phyloP scores from a whole-genome alignment of 2,329 filamentous ascomycete genomes.

The Apiospora saccharicola region DNA sequence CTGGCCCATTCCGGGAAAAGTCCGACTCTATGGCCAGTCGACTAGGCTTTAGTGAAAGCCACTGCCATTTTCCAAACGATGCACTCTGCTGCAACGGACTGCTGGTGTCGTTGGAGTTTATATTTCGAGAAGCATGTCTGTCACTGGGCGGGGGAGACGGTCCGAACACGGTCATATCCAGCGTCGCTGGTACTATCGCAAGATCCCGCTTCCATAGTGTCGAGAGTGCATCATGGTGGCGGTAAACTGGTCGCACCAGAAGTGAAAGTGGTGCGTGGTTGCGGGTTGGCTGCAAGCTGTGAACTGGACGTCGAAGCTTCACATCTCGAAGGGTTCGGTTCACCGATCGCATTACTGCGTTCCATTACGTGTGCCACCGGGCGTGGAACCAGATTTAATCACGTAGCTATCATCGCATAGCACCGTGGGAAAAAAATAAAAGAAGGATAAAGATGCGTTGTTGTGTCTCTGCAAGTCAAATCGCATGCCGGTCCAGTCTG shows the following conservation, averaged over 20 bases:
- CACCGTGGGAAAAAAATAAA: background rate
- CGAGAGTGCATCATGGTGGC: slow-evolving; percentile 4
- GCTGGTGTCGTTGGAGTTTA: background rate
- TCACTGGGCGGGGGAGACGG: background rate
- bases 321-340: slow-evolving; percentile 41
- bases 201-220: background rate
- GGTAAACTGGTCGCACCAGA: background rate
- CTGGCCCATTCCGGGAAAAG: slow-evolving; percentile 38
- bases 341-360: slow-evolving; percentile 45
- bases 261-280: slow-evolving; percentile 14
- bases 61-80: slow-evolving; percentile 38
- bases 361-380: slow-evolving; percentile 36
- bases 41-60: slow-evolving; percentile 35
- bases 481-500: background rate
- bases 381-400: background rate
- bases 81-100: background rate
- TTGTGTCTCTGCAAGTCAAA: background rate
- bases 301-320: slow-evolving; percentile 37
- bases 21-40: slow-evolving; percentile 43
- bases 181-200: slow-evolving; percentile 2
- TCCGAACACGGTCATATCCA: background rate
- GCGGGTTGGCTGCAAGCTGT: slow-evolving; percentile 31
- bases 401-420: background rate
- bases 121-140: background rate
- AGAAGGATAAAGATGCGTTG: background rate